These are phyloP conservation scores for Aphanocladium album DNA, from an alignment of 2,329 filamentous ascomycete genomes.

Conservation along the genomic window DNA sequence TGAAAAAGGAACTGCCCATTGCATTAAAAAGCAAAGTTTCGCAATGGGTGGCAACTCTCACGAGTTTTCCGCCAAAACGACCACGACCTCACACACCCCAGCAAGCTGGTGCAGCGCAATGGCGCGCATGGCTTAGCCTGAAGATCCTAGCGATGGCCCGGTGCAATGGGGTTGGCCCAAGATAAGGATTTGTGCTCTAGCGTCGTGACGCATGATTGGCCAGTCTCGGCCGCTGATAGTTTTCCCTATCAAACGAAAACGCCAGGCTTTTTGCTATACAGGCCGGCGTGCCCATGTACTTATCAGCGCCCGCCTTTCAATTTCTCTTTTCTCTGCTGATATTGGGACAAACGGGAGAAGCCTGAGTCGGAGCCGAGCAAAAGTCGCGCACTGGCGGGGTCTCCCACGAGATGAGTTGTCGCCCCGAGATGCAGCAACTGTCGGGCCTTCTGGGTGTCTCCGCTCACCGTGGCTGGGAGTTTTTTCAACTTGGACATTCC, in stretches of 20 bases:
- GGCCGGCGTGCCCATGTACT: neutral
- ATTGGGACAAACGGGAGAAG: neutral
- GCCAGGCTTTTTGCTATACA: neutral
- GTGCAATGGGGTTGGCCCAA: constrained; percentile 12
- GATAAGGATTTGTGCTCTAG: constrained; percentile 8
- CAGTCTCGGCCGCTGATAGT: neutral
- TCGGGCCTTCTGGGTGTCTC: neutral
- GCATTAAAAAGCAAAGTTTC: no score
- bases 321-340: neutral
- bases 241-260: neutral
- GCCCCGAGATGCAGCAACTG: neutral
- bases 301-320: neutral
- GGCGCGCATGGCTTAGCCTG: neutral
- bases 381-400: constrained; percentile 9
- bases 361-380: neutral
- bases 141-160: constrained; percentile 13
- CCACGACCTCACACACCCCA: neutral
- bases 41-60: neutral
- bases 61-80: neutral
- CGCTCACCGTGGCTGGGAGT: neutral
- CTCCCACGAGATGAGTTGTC: neutral
- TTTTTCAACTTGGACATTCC: no score
- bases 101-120: neutral
- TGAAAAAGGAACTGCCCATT: neutral
- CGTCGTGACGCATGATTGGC: constrained; percentile 5